A percentile compares a stretch with the other conserved stretches of the same genome.
phyloP scores from a whole-genome alignment of 306 rosid species.

The Acacia crassicarpa region DNA sequence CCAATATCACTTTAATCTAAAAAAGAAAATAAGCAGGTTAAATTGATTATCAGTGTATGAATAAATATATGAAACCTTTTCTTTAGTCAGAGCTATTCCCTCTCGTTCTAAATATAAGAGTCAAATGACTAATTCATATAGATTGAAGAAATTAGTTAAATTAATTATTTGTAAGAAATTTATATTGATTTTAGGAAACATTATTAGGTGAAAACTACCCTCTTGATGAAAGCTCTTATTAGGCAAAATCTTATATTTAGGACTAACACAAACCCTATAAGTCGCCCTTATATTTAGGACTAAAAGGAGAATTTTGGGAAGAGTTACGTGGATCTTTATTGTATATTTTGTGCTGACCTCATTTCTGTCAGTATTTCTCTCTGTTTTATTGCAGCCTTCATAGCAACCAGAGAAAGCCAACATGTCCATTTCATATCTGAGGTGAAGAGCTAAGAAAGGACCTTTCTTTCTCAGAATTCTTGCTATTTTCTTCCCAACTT shows the following conservation, averaged over 20 bases:
- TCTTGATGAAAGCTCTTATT: neutral
- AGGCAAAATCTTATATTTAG: neutral
- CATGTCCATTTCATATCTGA: constrained; percentile 82
- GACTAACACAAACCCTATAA: neutral
- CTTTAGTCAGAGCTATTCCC: neutral
- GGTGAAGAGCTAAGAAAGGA: constrained; percentile 69
- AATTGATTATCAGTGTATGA: neutral
- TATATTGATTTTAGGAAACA: neutral
- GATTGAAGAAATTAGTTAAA: neutral
- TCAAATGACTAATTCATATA: neutral
- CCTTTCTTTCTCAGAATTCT: constrained; percentile 56
- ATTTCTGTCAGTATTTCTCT: constrained; percentile 52
- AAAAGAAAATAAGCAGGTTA: neutral
- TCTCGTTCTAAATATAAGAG: neutral
- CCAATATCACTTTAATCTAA: neutral
- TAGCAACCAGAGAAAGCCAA: constrained; percentile 75
- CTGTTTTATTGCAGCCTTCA: constrained; percentile 49
- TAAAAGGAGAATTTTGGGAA: neutral
- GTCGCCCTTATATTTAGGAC: neutral
- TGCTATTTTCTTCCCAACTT: constrained; percentile 54
- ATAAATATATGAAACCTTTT: neutral
- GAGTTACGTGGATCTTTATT: neutral
- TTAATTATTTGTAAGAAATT: neutral
- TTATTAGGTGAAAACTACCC: too few relatives aligned
- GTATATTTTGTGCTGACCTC: constrained; percentile 42